Evolutionary conservation across 1,284 basidiomycete species (phyloP).

Genomic region (Fomitopsis palustris): DNA sequence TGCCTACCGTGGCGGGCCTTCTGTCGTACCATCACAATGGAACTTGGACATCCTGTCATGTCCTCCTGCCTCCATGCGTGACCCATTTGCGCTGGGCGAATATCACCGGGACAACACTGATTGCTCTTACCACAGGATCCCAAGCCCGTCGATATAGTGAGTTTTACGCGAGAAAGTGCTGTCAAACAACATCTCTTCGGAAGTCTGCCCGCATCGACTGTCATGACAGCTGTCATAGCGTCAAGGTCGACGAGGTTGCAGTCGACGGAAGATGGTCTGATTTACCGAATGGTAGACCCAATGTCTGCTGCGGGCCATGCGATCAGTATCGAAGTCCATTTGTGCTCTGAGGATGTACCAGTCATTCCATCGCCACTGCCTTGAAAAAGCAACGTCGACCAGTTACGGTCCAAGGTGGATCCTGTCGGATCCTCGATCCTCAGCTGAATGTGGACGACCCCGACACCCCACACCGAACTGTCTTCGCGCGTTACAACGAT

Average conservation of each 20-base stretch:
- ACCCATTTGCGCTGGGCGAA: background rate
- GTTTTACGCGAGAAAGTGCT: background rate
- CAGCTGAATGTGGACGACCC: background rate
- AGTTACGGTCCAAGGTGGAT: background rate
- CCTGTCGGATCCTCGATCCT: background rate
- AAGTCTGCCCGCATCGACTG: background rate
- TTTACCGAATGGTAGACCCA: background rate
- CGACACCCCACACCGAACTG: background rate
- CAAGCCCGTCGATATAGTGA: background rate
- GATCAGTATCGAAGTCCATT: background rate
- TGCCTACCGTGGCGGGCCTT: background rate
- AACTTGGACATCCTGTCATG: background rate
- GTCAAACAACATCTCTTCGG: background rate
- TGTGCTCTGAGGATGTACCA: background rate
- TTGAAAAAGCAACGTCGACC: background rate
- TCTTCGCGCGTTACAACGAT: background rate
- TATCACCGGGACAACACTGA: background rate
- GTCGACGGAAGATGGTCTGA: background rate
- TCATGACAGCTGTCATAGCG: slow-evolving; percentile 1
- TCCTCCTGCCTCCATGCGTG: background rate
- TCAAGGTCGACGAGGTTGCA: background rate
- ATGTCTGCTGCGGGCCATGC: background rate
- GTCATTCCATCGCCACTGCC: background rate
- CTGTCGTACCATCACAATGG: background rate
- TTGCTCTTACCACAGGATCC: background rate